These are phyloP conservation scores for Lodderomyces metapsilosis DNA, from an alignment of 1,139 yeast genomes.

Conservation along the genomic window DNA sequence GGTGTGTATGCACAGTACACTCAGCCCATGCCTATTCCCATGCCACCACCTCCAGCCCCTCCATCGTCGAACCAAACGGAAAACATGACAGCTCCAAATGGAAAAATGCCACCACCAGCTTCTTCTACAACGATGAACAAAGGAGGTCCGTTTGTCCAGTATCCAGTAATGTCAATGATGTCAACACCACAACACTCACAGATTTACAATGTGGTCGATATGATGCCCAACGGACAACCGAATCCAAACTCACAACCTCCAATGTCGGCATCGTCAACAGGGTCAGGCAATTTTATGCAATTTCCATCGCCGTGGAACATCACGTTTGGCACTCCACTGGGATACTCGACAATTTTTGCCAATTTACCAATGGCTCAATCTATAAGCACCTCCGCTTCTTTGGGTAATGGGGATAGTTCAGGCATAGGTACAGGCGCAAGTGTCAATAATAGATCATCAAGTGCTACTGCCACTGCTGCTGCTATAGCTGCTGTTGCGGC, in stretches of 20 bases:
- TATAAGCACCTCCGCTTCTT: background rate
- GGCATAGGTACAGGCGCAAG: background rate
- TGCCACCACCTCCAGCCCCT: constrained; percentile 11
- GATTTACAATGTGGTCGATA: constrained; percentile 3
- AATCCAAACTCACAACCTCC: background rate
- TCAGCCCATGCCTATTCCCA: constrained; percentile 4
- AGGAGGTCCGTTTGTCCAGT: constrained; percentile 9
- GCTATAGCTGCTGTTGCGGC: constrained; percentile 2
- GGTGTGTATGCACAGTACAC: background rate
- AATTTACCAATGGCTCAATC: background rate
- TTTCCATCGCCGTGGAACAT: constrained; percentile 7
- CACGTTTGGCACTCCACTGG: constrained; percentile 6
- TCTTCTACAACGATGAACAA: background rate
- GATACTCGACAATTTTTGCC: constrained; percentile 1
- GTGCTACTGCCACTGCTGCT: background rate
- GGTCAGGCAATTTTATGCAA: background rate
- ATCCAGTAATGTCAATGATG: constrained; percentile 34
- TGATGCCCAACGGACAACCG: constrained; percentile 4
- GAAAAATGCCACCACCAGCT: constrained; percentile 12
- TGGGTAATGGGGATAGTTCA: background rate
- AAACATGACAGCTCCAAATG: background rate
- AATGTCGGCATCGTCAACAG: background rate
- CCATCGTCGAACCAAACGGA: background rate
- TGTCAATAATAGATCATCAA: background rate
- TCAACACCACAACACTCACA: constrained; percentile 42